Evolutionary conservation across 2,329 filamentous ascomycete species (phyloP), one percentile per base, ranked within the genome.

Genomic region (Chaetoscypha palmicola): DNA sequence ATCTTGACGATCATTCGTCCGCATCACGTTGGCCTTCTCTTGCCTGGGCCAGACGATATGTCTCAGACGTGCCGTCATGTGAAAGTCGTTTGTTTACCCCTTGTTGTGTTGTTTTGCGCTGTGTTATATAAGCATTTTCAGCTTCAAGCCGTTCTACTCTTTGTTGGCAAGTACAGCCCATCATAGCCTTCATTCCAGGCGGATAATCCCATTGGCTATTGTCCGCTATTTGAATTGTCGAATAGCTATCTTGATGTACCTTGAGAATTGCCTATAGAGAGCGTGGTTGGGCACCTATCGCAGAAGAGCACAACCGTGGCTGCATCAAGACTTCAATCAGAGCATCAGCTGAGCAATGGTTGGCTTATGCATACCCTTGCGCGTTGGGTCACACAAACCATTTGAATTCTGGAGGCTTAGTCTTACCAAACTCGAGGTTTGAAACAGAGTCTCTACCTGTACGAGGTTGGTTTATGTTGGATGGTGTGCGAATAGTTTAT

Each of bases 191-290:
- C 22, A n/a, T 31, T 43, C 39, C 40, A 39, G 45, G 51, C 48
- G 45, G 47, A 40, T 24, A n/a, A 43, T 8, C 35, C 2, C 23
- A 33, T 2, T 21, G 11, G 3, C 19, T 17, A 16, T 17, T 3
- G 10, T 8, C n/a, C 11, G n/a, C 22, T 22, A 21, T 21, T 5
- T 17, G 11, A 47, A 45, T 53, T 43, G 46, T 55, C 52, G 43
- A 57, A 52, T 53, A 14, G 45, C 41, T 22, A 10, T 45, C 23
- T 19, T 31, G 5, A 24, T 26, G 48, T 56, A 42, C 50, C 54
- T 56, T 26, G 22, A 12, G 28, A 30, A 22, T 19, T 23, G 12
- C n/a, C n/a, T 16, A 12, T 22, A 9, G n/a, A 10, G 8, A 19
- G 24, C 17, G 36, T 20, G 16, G 42, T 53, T 43, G 43, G 44